phyloP scores from a whole-genome alignment of 768 basidiomycete species.

The Mycena capillaripes region DNA sequence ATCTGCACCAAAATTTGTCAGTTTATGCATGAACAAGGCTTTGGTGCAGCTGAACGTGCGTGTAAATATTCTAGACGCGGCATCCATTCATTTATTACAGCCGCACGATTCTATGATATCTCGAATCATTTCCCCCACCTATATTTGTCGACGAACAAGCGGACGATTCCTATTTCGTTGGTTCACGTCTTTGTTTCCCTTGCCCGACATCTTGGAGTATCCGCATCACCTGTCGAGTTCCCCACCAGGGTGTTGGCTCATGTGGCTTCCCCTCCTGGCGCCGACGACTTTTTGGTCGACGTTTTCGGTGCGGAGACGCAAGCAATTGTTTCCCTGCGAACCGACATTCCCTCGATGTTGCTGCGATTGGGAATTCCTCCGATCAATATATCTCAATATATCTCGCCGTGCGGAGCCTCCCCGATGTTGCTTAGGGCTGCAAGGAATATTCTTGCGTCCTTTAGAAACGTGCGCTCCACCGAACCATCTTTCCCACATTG shows the following conservation, averaged over 20 bases:
- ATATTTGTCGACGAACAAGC: constrained; percentile 64
- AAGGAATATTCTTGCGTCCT: constrained; percentile 54
- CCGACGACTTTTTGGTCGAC: constrained; percentile 61
- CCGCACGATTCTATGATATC: constrained; percentile 56
- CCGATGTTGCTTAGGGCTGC: constrained; percentile 56
- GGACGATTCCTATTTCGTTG: constrained; percentile 71
- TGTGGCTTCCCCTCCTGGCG: constrained; percentile 54
- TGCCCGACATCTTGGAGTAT: constrained; percentile 63
- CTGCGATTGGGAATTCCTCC: constrained; percentile 42
- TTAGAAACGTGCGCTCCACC: no score
- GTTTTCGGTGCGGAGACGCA: constrained; percentile 57
- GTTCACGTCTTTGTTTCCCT: constrained; percentile 71
- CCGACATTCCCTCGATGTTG: constrained; percentile 52
- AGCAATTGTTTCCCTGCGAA: constrained; percentile 50
- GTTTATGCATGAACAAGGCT: constrained; percentile 66
- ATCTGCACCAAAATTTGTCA: constrained; percentile 61
- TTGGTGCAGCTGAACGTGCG: constrained; percentile 59
- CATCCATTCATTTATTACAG: constrained; percentile 40
- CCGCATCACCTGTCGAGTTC: constrained; percentile 68
- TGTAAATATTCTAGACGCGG: background rate
- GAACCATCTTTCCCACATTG: no score
- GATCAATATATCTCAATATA: constrained; percentile 33
- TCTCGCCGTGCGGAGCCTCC: constrained; percentile 46
- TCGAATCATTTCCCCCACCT: constrained; percentile 71
- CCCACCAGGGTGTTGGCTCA: constrained; percentile 69